These are phyloP conservation scores for Gossypium bickii DNA, from an alignment of 345 rosid genomes.

Conservation along the genomic window DNA sequence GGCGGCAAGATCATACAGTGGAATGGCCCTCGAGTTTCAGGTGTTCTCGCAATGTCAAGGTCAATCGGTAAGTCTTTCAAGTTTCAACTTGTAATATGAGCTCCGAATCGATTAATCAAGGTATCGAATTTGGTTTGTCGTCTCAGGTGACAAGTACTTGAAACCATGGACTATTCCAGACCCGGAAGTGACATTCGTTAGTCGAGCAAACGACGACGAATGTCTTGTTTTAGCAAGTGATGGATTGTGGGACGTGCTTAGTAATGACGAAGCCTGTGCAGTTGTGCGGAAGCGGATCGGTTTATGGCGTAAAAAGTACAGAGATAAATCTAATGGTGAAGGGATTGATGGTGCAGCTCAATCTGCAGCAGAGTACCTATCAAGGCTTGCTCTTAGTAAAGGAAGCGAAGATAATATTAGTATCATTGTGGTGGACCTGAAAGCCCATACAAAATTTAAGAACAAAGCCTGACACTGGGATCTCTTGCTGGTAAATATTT, in stretches of 20 bases:
- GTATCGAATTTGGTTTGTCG: neutral
- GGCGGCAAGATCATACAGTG: constrained; percentile 42
- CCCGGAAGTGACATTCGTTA: constrained; percentile 52
- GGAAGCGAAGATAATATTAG: neutral
- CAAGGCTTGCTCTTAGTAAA: constrained; percentile 5
- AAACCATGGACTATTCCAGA: constrained; percentile 73
- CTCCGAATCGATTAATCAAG: neutral
- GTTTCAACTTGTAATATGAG: neutral
- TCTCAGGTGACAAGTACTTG: constrained; percentile 61
- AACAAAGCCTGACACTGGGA: neutral
- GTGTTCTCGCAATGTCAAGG: constrained; percentile 88
- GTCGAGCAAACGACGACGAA: constrained; percentile 57
- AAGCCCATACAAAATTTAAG: neutral
- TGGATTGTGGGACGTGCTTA: constrained; percentile 80
- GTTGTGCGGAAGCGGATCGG: constrained; percentile 53
- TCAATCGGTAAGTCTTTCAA: constrained; percentile 46
- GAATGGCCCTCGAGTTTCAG: constrained; percentile 8
- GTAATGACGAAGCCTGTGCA: constrained; percentile 58
- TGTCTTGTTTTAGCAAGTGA: constrained; percentile 80
- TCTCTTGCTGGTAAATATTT: neutral
- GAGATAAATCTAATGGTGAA: constrained; percentile 21
- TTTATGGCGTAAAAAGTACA: constrained; percentile 56
- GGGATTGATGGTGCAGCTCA: constrained; percentile 11
- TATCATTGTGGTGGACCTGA: neutral
- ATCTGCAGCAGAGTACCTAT: constrained; percentile 5